Evolutionary conservation across 805 yeast species (phyloP).

Genomic region (Jamesozyma gamospora): DNA sequence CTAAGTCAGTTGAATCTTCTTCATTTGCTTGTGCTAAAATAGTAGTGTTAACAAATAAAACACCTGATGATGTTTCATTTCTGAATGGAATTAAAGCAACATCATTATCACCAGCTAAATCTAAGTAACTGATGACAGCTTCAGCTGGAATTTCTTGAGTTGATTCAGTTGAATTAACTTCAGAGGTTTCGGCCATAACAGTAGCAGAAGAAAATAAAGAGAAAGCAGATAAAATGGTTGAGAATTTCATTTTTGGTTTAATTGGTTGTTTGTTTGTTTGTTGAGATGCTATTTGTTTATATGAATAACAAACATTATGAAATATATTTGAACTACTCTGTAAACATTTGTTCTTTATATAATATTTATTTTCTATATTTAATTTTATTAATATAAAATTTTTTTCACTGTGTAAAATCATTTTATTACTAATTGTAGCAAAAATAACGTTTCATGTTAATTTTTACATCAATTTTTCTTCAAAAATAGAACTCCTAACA

Average conservation of each 20-base stretch:
- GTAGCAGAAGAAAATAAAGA: conserved; percentile 7
- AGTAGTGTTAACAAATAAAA: conserved; percentile 26
- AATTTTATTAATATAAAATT: too few species aligned
- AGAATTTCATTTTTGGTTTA: conserved; percentile 14
- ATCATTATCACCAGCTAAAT: conserved; percentile 21
- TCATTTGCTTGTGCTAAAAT: conserved; percentile 18
- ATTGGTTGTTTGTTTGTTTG: too few species aligned
- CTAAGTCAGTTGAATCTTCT: conserved; percentile 6
- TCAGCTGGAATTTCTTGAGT: conserved; percentile 20
- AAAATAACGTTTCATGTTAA: too few species aligned
- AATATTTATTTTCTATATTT: too few species aligned
- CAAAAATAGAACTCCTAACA: too few species aligned
- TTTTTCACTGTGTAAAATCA: too few species aligned
- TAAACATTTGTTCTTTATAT: too few species aligned
- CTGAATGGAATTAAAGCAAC: conserved; percentile 22
- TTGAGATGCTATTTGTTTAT: too few species aligned
- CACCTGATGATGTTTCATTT: conserved; percentile 23
- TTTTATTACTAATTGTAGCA: too few species aligned
- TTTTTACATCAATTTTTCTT: too few species aligned
- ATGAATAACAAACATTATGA: too few species aligned
- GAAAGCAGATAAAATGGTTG: conserved; percentile 11
- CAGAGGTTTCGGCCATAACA: conserved; percentile 6
- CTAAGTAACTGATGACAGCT: conserved; percentile 25
- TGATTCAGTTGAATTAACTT: background rate
- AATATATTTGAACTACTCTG: too few species aligned